These are phyloP conservation scores for Raphanus hybrid DNA, from an alignment of 441 rosid genomes.

Conservation along the genomic window DNA sequence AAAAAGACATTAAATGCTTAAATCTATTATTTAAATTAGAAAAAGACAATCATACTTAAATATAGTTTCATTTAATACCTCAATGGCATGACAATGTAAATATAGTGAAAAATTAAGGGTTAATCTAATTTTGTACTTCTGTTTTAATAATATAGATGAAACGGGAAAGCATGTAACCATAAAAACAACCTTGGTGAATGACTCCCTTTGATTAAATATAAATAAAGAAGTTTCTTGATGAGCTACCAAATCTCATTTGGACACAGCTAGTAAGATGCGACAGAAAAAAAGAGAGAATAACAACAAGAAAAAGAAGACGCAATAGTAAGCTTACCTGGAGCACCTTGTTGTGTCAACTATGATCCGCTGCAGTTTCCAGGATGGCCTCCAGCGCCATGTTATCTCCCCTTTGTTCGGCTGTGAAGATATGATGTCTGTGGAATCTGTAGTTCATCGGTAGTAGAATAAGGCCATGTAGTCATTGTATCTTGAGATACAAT, in stretches of 20 bases:
- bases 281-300: conserved; percentile 5
- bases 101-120: too few species aligned
- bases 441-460: not conserved
- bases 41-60: too few species aligned
- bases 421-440: not conserved
- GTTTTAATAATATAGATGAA: too few species aligned
- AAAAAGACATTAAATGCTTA: too few species aligned
- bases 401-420: not conserved
- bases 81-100: too few species aligned
- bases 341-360: not conserved
- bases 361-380: not conserved
- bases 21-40: too few species aligned
- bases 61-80: too few species aligned
- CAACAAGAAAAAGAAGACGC: not conserved
- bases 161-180: not conserved
- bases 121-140: too few species aligned
- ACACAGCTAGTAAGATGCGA: conserved; percentile 7
- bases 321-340: not conserved
- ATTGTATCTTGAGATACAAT: too few species aligned
- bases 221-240: conserved; percentile 90
- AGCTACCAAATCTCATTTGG: conserved; percentile 52
- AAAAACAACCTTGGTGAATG: conserved; percentile 75
- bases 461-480: not conserved
- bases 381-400: not conserved
- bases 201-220: conserved; percentile 93